Conservation (phyloP, 73 alveolate species). For the Vitrella brassicaformis region DNA sequence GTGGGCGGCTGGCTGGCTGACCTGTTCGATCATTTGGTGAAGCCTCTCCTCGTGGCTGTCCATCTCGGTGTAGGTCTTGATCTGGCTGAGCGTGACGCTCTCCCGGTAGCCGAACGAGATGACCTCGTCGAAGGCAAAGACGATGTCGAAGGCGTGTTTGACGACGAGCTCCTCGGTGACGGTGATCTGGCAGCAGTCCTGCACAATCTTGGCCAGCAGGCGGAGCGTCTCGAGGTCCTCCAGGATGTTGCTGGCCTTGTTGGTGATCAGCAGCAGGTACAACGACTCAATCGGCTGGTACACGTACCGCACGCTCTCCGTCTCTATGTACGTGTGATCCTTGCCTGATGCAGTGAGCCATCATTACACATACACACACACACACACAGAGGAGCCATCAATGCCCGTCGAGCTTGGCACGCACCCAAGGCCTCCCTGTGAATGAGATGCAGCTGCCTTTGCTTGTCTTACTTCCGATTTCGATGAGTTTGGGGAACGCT, state of each 20-base stretch:
- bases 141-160: constrained; percentile 76
- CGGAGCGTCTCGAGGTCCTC: constrained; percentile 78
- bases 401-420: too few relatives aligned
- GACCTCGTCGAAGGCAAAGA: constrained; percentile 78
- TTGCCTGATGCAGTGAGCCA: too few relatives aligned
- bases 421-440: too few relatives aligned
- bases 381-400: too few relatives aligned
- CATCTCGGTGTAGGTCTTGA: constrained; percentile 80
- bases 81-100: constrained; percentile 66
- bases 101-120: constrained; percentile 65
- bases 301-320: constrained; percentile 72
- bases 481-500: constrained; percentile 76
- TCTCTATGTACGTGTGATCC: constrained; percentile 73
- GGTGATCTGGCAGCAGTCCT: constrained; percentile 51
- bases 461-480: too few relatives aligned
- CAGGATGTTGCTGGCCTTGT: constrained; percentile 71
- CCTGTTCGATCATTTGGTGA: constrained; percentile 19
- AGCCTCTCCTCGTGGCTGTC: constrained; percentile 80
- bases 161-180: constrained; percentile 61
- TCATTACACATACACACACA: too few relatives aligned
- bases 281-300: constrained; percentile 80
- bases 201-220: constrained; percentile 52
- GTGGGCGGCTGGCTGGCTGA: neutral
- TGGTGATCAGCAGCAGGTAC: constrained; percentile 66
- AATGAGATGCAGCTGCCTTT: too few relatives aligned